These are phyloP conservation scores for Puccinia hordei DNA, from an alignment of 1,284 basidiomycete species.

Conservation along the genomic window DNA sequence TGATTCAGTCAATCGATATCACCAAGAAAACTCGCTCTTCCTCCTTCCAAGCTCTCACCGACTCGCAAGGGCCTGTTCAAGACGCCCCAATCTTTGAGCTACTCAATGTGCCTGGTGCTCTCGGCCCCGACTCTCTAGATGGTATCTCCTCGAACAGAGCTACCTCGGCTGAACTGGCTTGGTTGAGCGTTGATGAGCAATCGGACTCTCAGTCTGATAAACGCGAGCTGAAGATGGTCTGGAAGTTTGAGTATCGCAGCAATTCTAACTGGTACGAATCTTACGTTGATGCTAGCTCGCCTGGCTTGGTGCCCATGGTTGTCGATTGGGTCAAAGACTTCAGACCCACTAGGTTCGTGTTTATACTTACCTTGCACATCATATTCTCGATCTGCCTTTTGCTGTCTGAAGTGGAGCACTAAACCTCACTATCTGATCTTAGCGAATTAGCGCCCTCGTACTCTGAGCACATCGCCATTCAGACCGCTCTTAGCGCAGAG, in stretches of 20 bases:
- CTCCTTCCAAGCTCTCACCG: not conserved
- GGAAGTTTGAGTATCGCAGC: constrained; percentile 52
- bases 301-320: constrained; percentile 53
- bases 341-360: constrained; percentile 55
- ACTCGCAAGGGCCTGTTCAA: not conserved
- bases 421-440: too few species aligned
- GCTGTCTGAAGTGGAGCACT: too few species aligned
- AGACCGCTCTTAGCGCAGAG: too few species aligned
- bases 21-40: constrained; percentile 1
- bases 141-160: not conserved
- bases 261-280: constrained; percentile 56
- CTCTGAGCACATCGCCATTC: too few species aligned
- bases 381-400: too few species aligned
- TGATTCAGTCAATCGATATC: constrained; percentile 34
- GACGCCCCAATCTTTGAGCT: constrained; percentile 9
- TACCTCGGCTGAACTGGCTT: too few species aligned
- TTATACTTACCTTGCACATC: too few species aligned
- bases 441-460: too few species aligned
- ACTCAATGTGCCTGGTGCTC: constrained; percentile 34
- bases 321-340: constrained; percentile 57
- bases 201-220: not conserved
- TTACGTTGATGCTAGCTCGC: constrained; percentile 55
- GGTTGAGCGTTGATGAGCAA: constrained; percentile 25
- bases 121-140: constrained; percentile 1
- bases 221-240: too few species aligned